Evolutionary conservation across 176 grass and related monocot species (phyloP).

Genomic region (Microstegium vimineum): DNA sequence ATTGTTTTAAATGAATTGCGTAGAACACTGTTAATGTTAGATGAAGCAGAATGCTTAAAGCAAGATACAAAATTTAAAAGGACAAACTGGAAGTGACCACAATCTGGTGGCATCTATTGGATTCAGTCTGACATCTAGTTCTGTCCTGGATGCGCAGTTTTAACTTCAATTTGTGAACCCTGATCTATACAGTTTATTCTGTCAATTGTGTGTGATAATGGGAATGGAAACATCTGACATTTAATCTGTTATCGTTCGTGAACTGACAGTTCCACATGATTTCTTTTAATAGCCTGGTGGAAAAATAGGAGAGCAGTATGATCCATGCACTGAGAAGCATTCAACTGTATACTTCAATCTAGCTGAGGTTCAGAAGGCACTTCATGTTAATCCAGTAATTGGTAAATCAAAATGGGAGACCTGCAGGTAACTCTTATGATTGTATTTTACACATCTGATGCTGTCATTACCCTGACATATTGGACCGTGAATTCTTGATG

Average conservation of each 20-base stretch:
- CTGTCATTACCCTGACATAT: background rate
- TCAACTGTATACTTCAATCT: slow-evolving; percentile 96
- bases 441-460: background rate
- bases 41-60: background rate
- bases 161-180: background rate
- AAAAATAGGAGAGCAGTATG: slow-evolving; percentile 73
- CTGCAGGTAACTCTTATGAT: slow-evolving; percentile 73
- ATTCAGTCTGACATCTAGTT: background rate
- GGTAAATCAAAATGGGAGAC: slow-evolving; percentile 81
- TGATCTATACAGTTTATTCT: background rate
- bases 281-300: slow-evolving; percentile 63
- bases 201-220: background rate
- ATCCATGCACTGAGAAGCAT: slow-evolving; percentile 93
- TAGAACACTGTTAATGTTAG: background rate
- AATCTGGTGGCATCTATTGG: background rate
- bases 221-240: background rate
- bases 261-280: slow-evolving; percentile 8
- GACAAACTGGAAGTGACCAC: background rate
- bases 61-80: background rate
- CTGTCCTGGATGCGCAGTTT: background rate
- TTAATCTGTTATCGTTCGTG: background rate
- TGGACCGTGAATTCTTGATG: background rate
- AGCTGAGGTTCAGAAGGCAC: slow-evolving; percentile 81
- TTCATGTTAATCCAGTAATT: slow-evolving; percentile 77
- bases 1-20: background rate